Conservation (phyloP, 129 eudicot species). For the Helichrysum umbraculigerum region DNA sequence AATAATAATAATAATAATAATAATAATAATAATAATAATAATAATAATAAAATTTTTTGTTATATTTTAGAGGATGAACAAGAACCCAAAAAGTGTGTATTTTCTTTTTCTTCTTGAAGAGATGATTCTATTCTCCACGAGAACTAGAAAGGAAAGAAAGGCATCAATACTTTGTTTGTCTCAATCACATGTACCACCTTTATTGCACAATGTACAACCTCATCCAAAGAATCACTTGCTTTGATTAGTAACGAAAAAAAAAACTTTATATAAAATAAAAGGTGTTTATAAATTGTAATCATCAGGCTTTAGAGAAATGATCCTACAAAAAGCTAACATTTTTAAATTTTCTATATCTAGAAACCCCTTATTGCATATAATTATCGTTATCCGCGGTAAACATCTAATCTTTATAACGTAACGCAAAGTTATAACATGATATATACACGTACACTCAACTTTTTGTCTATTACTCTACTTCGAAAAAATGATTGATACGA, state of each 20-base stretch:
- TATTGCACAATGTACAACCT: not conserved
- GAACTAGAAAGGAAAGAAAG: conserved; percentile 13
- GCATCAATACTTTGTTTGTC: conserved; percentile 13
- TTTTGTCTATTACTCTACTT: no score
- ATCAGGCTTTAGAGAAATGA: not conserved
- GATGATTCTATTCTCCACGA: not conserved
- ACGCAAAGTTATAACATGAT: not conserved
- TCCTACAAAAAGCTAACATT: not conserved
- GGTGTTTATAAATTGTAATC: not conserved
- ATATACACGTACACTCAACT: not conserved
- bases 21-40: no score
- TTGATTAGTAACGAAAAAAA: not conserved
- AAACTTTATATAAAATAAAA: not conserved
- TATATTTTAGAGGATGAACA: not conserved
- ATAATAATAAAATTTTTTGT: no score
- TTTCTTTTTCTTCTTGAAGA: not conserved
- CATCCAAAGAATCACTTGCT: conserved; percentile 22
- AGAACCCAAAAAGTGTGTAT: not conserved
- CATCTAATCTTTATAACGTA: not conserved
- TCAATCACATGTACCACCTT: not conserved
- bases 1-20: no score
- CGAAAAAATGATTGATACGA: not conserved
- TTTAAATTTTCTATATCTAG: not conserved
- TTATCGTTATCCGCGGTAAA: not conserved
- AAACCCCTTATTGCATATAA: not conserved